These are phyloP conservation scores for Acanthamoeba triangularis DNA, from an alignment of 208 protist species.

Conservation along the genomic window DNA sequence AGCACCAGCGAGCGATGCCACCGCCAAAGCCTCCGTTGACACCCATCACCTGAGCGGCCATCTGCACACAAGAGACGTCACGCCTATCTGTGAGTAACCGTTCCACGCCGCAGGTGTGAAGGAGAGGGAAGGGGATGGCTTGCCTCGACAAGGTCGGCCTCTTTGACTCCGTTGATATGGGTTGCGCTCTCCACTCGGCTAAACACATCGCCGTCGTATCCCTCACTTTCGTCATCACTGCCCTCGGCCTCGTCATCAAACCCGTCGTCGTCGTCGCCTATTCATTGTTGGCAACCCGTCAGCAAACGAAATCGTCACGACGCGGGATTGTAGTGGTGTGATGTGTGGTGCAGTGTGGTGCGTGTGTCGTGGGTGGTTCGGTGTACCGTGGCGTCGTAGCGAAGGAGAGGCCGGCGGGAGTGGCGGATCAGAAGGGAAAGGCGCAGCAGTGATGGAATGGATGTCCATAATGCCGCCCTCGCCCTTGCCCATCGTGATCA, in stretches of 20 bases:
- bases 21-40: background rate
- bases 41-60: background rate
- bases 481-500: constrained; percentile 29
- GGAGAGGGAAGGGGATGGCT: background rate
- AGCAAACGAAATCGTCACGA: background rate
- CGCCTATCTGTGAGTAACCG: background rate
- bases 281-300: background rate
- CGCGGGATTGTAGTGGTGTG: no score
- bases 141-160: background rate
- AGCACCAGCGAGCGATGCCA: constrained; percentile 29
- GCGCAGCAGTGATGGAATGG: background rate
- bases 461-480: constrained; percentile 52
- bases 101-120: background rate
- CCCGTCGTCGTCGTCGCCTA: background rate
- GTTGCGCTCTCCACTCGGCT: background rate
- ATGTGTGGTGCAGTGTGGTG: no score
- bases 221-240: constrained; percentile 32
- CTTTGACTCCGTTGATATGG: background rate
- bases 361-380: background rate
- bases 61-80: background rate
- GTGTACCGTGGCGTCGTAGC: background rate
- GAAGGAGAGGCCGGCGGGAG: background rate
- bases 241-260: background rate
- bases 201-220: background rate
- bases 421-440: background rate